A percentile compares a stretch with the other conserved stretches of the same genome.
These are phyloP conservation scores for Globisporangium perplexum DNA, from an alignment of 352 stramenopile genomes.

Conservation along the genomic window DNA sequence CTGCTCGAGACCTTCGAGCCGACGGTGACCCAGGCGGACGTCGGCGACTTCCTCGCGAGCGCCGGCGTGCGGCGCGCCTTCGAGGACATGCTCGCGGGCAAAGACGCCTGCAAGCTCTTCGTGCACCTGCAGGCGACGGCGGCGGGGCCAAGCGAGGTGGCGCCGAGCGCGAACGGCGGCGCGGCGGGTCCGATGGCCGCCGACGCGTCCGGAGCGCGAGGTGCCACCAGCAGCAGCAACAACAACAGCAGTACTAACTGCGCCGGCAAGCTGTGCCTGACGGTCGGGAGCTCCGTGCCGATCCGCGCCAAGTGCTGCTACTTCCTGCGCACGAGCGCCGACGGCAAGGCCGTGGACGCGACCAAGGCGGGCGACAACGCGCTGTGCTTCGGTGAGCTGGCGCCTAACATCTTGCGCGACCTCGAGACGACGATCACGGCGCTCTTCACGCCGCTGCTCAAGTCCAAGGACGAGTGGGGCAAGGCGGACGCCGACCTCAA, in stretches of 20 bases:
- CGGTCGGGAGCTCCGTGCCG: slow-evolving; percentile 56
- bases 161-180: neutral
- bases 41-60: slow-evolving; percentile 61
- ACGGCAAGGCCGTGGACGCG: slow-evolving; percentile 69
- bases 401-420: slow-evolving; percentile 75
- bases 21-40: slow-evolving; percentile 36
- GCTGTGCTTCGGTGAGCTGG: slow-evolving; percentile 83
- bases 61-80: slow-evolving; percentile 55
- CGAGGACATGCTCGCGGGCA: slow-evolving; percentile 66
- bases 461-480: slow-evolving; percentile 93
- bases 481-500: slow-evolving; percentile 92
- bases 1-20: slow-evolving; percentile 80
- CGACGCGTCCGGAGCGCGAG: neutral
- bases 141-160: slow-evolving; percentile 10
- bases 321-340: slow-evolving; percentile 62
- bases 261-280: slow-evolving; percentile 50
- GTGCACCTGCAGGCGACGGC: slow-evolving; percentile 53
- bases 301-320: slow-evolving; percentile 83
- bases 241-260: slow-evolving; percentile 8
- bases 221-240: slow-evolving; percentile 15
- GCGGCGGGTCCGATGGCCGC: neutral
- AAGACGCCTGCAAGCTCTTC: slow-evolving; percentile 72
- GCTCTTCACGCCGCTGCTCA: slow-evolving; percentile 91
- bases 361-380: slow-evolving; percentile 73
- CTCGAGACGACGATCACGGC: slow-evolving; percentile 74